Percentiles rank a stretch among this genome's conserved stretches.
Conservation (phyloP, 73 alveolate genomes). For the Blepharisma japonicum region DNA sequence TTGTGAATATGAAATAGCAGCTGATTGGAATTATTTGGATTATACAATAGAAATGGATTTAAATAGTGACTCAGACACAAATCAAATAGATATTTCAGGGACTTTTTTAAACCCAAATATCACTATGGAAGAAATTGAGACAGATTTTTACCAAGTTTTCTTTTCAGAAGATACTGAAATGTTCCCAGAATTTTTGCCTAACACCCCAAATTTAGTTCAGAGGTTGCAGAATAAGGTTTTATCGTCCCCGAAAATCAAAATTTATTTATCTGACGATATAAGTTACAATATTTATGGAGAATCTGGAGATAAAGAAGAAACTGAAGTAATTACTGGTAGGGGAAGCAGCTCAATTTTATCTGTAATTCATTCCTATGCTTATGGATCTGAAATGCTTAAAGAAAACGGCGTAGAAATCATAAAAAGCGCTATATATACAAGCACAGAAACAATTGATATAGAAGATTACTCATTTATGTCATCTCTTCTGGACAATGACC, state of each 20-base stretch:
- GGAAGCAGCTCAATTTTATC: neutral
- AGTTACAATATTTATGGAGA: slow-evolving; percentile 19
- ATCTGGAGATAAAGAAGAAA: neutral
- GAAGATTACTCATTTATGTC: neutral
- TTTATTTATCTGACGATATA: neutral
- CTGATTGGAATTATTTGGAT: neutral
- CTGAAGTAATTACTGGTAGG: neutral
- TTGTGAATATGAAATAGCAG: slow-evolving; percentile 15
- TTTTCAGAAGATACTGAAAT: slow-evolving; percentile 2
- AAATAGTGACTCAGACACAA: neutral
- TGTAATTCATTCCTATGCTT: neutral
- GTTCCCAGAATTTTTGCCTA: slow-evolving; percentile 22
- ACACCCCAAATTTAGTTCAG: neutral
- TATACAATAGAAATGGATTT: neutral
- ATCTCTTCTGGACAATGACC: neutral
- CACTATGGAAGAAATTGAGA: neutral
- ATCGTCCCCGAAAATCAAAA: neutral
- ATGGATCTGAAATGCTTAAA: neutral
- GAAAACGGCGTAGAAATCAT: slow-evolving; percentile 7
- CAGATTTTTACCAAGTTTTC: neutral
- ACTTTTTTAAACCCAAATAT: neutral
- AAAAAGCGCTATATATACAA: neutral
- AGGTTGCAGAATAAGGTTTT: neutral
- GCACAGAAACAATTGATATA: neutral
- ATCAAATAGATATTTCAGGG: neutral